Percentiles rank a stretch among this genome's conserved stretches.
phyloP scores from a whole-genome alignment of 2,329 filamentous ascomycete species.

The Pestalotiopsis sp. region DNA sequence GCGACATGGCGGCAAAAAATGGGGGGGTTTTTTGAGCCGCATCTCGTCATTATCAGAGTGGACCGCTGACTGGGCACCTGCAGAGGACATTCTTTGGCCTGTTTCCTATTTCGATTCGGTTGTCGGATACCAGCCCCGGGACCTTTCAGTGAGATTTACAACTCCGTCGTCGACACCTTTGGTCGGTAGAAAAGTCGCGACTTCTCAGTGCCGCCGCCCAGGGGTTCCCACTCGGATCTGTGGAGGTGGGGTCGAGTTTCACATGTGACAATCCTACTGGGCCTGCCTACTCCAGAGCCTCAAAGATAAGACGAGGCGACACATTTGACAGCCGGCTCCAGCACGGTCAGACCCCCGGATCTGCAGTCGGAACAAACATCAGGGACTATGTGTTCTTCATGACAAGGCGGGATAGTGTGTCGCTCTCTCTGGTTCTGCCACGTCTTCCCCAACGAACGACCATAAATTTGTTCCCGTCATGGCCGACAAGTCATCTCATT shows the following conservation, averaged over 20 bases:
- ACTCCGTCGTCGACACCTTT: too few relatives aligned
- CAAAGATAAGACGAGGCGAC: neutral
- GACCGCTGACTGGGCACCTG: too few relatives aligned
- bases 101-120: too few relatives aligned
- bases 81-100: too few relatives aligned
- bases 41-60: too few relatives aligned
- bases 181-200: too few relatives aligned
- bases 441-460: neutral
- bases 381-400: neutral
- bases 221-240: neutral
- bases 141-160: too few relatives aligned
- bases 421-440: neutral
- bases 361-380: neutral
- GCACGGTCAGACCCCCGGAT: neutral
- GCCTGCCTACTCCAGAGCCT: neutral
- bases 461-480: slow-evolving; percentile 14
- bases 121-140: too few relatives aligned
- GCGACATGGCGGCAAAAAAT: neutral
- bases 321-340: neutral
- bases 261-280: slow-evolving; percentile 4
- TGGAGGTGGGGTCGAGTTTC: slow-evolving; percentile 11
- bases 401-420: neutral
- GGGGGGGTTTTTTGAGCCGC: too few relatives aligned
- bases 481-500: slow-evolving; percentile 27
- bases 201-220: neutral